These are phyloP conservation scores for Thraustotheca clavata DNA, from an alignment of 352 stramenopile genomes.

Conservation along the genomic window DNA sequence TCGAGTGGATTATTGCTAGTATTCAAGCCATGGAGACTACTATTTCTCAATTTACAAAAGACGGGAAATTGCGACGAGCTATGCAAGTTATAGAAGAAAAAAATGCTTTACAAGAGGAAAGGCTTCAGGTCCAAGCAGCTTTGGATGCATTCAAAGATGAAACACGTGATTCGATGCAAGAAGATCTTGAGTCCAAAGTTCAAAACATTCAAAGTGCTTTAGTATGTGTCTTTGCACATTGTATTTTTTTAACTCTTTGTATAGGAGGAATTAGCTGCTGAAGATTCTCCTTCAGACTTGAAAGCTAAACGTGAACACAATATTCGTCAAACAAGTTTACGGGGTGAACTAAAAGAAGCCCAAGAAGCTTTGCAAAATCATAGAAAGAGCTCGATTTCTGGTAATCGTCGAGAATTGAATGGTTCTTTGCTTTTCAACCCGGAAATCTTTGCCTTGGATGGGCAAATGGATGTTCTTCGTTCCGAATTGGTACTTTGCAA, in stretches of 20 bases:
- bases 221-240: neutral
- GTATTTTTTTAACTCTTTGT: neutral
- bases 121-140: neutral
- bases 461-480: neutral
- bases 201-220: neutral
- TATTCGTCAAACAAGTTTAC: neutral
- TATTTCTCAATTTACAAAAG: neutral
- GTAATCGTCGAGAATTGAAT: neutral
- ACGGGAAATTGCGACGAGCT: neutral
- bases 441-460: neutral
- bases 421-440: neutral
- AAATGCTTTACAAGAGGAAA: neutral
- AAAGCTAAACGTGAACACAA: neutral
- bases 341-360: neutral
- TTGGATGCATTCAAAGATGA: neutral
- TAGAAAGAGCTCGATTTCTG: too few relatives aligned
- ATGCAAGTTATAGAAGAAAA: conserved; percentile 9
- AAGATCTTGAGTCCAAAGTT: neutral
- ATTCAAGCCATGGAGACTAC: neutral
- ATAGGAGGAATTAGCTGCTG: neutral
- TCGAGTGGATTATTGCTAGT: neutral
- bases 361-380: neutral
- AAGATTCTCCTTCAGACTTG: neutral
- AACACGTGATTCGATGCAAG: neutral
- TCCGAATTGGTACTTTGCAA: neutral